Percentiles rank a stretch among this genome's conserved stretches.
Evolutionary conservation across 495 filamentous ascomycete species (phyloP).

Genomic region (Cryomyces antarcticus): DNA sequence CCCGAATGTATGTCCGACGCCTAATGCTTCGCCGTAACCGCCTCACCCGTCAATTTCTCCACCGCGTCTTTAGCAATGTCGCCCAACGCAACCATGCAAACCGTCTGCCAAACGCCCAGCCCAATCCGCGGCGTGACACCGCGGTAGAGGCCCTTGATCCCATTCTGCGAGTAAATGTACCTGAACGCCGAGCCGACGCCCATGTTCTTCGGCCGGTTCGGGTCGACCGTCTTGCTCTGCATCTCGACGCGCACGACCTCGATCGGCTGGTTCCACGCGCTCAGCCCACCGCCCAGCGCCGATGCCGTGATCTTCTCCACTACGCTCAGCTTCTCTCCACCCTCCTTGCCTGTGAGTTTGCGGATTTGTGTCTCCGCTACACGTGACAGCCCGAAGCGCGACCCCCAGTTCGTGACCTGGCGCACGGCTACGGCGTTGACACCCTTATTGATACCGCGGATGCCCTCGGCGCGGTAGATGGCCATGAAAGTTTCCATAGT

Average conservation of each 20-base stretch:
- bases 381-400: slow-evolving; percentile 78
- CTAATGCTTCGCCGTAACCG: slow-evolving; percentile 95
- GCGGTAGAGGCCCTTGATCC: slow-evolving; percentile 83
- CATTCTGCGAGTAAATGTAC: slow-evolving; percentile 84
- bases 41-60: slow-evolving; percentile 87
- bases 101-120: slow-evolving; percentile 94
- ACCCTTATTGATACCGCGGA: slow-evolving; percentile 89
- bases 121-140: slow-evolving; percentile 88
- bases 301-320: slow-evolving; percentile 81
- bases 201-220: slow-evolving; percentile 95
- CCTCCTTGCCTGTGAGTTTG: slow-evolving; percentile 56
- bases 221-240: slow-evolving; percentile 96
- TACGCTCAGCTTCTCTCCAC: slow-evolving; percentile 51
- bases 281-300: slow-evolving; percentile 75
- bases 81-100: slow-evolving; percentile 92
- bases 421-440: slow-evolving; percentile 97
- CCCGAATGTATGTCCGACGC: too few species aligned
- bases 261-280: slow-evolving; percentile 98
- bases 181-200: slow-evolving; percentile 80
- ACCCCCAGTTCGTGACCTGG: slow-evolving; percentile 99
- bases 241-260: slow-evolving; percentile 99
- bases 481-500: slow-evolving; percentile 91
- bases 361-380: slow-evolving; percentile 82
- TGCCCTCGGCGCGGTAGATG: slow-evolving; percentile 88
- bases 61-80: slow-evolving; percentile 88